A percentile compares a stretch with the other conserved stretches of the same genome.
These are phyloP conservation scores for Apophysomyces ossiformis DNA, from an alignment of 371 early-diverging fungal genomes.

Conservation along the genomic window DNA sequence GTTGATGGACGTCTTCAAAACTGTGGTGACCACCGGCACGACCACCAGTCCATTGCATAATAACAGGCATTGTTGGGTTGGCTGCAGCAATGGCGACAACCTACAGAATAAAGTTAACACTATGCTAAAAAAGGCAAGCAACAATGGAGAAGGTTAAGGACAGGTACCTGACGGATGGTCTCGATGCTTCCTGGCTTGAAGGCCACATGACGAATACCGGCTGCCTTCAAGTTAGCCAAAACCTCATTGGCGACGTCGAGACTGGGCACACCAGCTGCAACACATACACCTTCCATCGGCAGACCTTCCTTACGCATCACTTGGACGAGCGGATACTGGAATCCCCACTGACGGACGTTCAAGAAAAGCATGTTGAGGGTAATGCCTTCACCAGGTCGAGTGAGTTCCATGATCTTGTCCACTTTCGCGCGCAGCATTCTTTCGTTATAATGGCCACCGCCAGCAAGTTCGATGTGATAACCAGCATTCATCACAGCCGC, in stretches of 20 bases:
- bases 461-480: slow-evolving; percentile 93
- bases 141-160: slow-evolving; percentile 1
- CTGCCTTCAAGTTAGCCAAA: slow-evolving; percentile 71
- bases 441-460: slow-evolving; percentile 95
- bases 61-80: slow-evolving; percentile 89
- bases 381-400: slow-evolving; percentile 88
- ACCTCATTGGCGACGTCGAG: slow-evolving; percentile 91
- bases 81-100: slow-evolving; percentile 89
- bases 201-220: slow-evolving; percentile 89
- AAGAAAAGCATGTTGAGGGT: slow-evolving; percentile 92
- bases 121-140: background rate
- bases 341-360: slow-evolving; percentile 95
- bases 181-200: slow-evolving; percentile 93
- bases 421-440: slow-evolving; percentile 80
- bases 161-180: slow-evolving; percentile 74
- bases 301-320: slow-evolving; percentile 90
- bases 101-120: slow-evolving; percentile 12
- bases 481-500: slow-evolving; percentile 93
- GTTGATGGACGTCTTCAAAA: slow-evolving; percentile 95
- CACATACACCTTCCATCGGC: slow-evolving; percentile 90
- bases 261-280: slow-evolving; percentile 95
- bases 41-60: slow-evolving; percentile 98
- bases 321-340: slow-evolving; percentile 92
- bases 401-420: slow-evolving; percentile 73
- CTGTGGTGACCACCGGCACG: slow-evolving; percentile 98